phyloP scores from a whole-genome alignment of 1,139 yeast genomes.

The Nadsonia starkeyi-henricii region DNA sequence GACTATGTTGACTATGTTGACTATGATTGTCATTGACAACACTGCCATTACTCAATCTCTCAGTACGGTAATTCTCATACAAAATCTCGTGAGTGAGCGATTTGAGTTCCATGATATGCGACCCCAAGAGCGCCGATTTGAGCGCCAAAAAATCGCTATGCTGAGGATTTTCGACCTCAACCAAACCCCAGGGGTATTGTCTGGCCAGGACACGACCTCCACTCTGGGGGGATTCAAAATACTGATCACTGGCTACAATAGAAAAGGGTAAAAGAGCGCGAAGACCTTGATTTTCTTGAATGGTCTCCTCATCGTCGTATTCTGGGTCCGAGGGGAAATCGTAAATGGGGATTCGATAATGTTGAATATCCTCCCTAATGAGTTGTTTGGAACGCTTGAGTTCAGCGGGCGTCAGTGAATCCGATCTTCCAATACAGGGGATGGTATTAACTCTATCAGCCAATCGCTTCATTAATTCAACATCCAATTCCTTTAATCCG shows the following conservation, averaged over 20 bases:
- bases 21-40: neutral
- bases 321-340: constrained; percentile 60
- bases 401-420: constrained; percentile 67
- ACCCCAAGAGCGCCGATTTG: constrained; percentile 65
- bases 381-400: constrained; percentile 48
- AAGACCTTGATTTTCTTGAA: constrained; percentile 64
- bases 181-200: constrained; percentile 83
- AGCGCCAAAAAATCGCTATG: constrained; percentile 66
- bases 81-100: constrained; percentile 84
- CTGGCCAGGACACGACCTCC: constrained; percentile 61
- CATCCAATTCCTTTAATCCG: constrained; percentile 55
- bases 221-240: constrained; percentile 32
- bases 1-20: neutral
- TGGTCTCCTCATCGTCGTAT: constrained; percentile 54
- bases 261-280: constrained; percentile 75
- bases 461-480: constrained; percentile 60
- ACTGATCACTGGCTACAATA: constrained; percentile 57
- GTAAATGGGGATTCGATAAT: constrained; percentile 66
- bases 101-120: constrained; percentile 80
- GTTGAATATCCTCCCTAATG: constrained; percentile 61
- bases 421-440: constrained; percentile 77
- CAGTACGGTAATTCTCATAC: constrained; percentile 86
- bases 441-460: constrained; percentile 71
- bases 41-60: constrained; percentile 33
- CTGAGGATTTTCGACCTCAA: constrained; percentile 72